These are phyloP conservation scores for Colletotrichum eleusines DNA, from an alignment of 2,329 filamentous ascomycete species.

Conservation along the genomic window DNA sequence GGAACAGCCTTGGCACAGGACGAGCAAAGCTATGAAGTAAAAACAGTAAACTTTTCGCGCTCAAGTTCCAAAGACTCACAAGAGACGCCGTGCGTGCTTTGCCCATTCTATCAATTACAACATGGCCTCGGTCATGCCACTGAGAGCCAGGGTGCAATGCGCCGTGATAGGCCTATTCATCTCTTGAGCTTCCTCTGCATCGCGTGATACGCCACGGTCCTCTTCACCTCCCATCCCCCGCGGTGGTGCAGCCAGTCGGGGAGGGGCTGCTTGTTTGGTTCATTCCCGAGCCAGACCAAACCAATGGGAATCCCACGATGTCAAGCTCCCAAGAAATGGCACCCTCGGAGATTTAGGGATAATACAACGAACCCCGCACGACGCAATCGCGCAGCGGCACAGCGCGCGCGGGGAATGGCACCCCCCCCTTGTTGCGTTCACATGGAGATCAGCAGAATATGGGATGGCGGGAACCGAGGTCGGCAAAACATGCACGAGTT, in stretches of 20 bases:
- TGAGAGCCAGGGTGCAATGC: neutral
- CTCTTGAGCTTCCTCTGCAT: neutral
- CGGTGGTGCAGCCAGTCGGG: neutral
- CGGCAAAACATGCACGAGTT: conserved; percentile 1
- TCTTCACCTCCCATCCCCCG: neutral
- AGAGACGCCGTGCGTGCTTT: neutral
- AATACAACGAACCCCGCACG: conserved; percentile 36
- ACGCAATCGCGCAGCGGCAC: conserved; percentile 7
- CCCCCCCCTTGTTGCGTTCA: conserved; percentile 21
- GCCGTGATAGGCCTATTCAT: neutral
- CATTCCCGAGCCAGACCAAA: too few species aligned
- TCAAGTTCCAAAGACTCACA: neutral
- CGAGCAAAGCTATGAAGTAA: conserved; percentile 29
- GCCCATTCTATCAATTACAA: too few species aligned
- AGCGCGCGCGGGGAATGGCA: conserved; percentile 17
- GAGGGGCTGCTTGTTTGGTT: neutral
- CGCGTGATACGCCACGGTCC: neutral
- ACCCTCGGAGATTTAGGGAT: neutral
- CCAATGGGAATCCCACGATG: neutral
- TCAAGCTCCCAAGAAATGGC: neutral
- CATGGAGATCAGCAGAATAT: conserved; percentile 32
- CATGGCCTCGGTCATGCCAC: neutral
- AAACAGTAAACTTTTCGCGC: neutral
- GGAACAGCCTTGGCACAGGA: conserved; percentile 52
- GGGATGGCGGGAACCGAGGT: conserved; percentile 31